Base-by-base conservation (phyloP, 2,329 filamentous ascomycete species). In the Aschersonia sp. region DNA sequence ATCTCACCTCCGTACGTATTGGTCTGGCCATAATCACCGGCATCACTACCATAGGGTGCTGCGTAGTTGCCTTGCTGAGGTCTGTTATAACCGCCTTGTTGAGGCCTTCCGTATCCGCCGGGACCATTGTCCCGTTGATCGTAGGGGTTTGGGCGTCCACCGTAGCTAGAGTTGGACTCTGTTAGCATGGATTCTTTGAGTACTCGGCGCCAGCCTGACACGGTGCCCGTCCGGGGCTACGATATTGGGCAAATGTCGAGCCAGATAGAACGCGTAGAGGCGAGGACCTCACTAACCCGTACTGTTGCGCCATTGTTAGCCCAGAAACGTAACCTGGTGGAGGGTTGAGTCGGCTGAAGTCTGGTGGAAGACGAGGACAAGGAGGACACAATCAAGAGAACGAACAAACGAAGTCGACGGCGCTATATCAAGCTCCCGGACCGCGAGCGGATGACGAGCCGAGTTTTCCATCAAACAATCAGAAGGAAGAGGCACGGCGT, bases 71-170 rank as follows among this genome's bases (percentile, higher is more conserved):
- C 51, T 38, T 51, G 50, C 28, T 50, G 44, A 40, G 51, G 52
- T 28, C 57, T 52, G 30, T 65, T 61, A 45, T 63, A 64, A 44
- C 63, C 65, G 47, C 59, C 59, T 45, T 12, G 7, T 7, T 12
- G 7, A 3, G 7, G 7, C 7, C 35, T 12, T 30, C 65, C 61
- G 45, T 62, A 63, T 44, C 63, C 65, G 46, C 59, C 59, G 45
- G 58, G 55, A 45, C 56, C 55, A 38, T 61, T 64, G 51, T 69
- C 69, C 59, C 72, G 68, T 58, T 81, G 68, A 58, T 79, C 77
- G 57, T 75, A 82, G 48, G 78, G 77, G 64, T 82, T 80, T 51
- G 65, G 62, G 55, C 65, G 65, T 49, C 67, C 68, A 52, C 73
- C 71, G 67, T 80, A 79, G 65, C 74, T 80, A 58, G 9, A 30